A percentile compares a stretch with the other conserved stretches of the same genome.
Evolutionary conservation across 257 asterid genomes (phyloP).

Genomic region (Leptodermis oblonga): DNA sequence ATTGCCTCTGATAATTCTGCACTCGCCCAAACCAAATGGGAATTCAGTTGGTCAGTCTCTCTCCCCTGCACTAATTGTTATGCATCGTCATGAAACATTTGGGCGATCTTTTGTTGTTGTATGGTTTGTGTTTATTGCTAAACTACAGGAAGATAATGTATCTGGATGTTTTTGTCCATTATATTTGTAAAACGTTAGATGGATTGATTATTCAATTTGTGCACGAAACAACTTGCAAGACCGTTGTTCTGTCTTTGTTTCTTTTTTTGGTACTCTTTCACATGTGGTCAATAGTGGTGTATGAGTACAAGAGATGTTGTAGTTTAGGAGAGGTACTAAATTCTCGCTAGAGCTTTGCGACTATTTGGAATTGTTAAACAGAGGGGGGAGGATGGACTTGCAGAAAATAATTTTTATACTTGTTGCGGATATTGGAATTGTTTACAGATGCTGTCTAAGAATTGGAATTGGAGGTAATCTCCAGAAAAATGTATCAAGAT

Average conservation of each 20-base stretch:
- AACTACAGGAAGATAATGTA: neutral
- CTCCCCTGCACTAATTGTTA: neutral
- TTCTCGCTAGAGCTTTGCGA: too few relatives aligned
- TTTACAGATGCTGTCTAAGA: neutral
- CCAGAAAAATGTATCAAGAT: neutral
- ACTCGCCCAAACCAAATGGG: conserved; percentile 48
- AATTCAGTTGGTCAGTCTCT: conserved; percentile 52
- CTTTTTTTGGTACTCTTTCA: neutral
- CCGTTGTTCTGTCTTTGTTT: neutral
- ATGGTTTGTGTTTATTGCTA: neutral
- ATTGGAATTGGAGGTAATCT: neutral
- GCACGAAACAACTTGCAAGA: neutral
- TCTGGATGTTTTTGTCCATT: neutral
- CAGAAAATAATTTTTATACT: neutral
- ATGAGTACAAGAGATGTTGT: too few relatives aligned
- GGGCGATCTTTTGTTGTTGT: neutral
- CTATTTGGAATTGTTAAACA: too few relatives aligned
- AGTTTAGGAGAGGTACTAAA: neutral
- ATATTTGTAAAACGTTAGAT: too few relatives aligned
- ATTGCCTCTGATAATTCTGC: conserved; percentile 9
- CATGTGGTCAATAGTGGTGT: neutral
- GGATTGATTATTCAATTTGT: neutral
- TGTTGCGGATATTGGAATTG: neutral
- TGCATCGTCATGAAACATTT: neutral
- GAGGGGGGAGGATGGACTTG: neutral